phyloP scores from a whole-genome alignment of 768 basidiomycete species.

The Clitopilus passeckerianus region DNA sequence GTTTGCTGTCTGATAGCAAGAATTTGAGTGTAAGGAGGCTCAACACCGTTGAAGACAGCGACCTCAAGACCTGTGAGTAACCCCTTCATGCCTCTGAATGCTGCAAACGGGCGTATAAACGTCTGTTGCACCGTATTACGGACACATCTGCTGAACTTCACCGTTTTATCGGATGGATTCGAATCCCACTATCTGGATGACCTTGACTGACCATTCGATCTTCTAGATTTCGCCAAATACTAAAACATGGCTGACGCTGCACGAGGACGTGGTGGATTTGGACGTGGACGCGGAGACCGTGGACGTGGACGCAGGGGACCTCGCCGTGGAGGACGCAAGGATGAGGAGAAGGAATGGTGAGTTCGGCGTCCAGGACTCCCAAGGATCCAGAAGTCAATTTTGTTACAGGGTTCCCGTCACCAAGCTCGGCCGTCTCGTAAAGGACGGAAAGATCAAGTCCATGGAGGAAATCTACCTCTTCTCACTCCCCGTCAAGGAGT shows the following conservation, averaged over 20 bases:
- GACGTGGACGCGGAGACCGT: conserved; percentile 88
- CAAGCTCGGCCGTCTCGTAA: conserved; percentile 97
- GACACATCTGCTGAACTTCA: conserved; percentile 7
- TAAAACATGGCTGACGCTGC: conserved; percentile 75
- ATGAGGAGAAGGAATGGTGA: conserved; percentile 99
- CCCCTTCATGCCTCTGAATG: conserved; percentile 5
- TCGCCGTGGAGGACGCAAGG: conserved; percentile 95
- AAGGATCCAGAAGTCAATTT: conserved; percentile 4
- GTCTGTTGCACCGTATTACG: conserved; percentile 1
- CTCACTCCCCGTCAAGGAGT: conserved; percentile 99
- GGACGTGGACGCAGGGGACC: conserved; percentile 87
- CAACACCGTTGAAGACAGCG: conserved; percentile 33
- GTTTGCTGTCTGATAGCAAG: conserved; percentile 6
- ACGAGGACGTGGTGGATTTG: conserved; percentile 70
- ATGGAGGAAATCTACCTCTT: conserved; percentile 99
- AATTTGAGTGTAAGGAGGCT: conserved; percentile 16
- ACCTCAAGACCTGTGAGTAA: conserved; percentile 34
- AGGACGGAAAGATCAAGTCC: conserved; percentile 99
- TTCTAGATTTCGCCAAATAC: conserved; percentile 16
- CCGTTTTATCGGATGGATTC: conserved; percentile 43
- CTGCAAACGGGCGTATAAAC: conserved; percentile 1
- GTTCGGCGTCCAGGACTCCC: conserved; percentile 17
- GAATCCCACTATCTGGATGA: conserved; percentile 33
- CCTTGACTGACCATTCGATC: conserved; percentile 19
- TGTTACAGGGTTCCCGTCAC: conserved; percentile 89